phyloP scores from a whole-genome alignment of 768 basidiomycete genomes.

The Leccinum olivaceopallidum region DNA sequence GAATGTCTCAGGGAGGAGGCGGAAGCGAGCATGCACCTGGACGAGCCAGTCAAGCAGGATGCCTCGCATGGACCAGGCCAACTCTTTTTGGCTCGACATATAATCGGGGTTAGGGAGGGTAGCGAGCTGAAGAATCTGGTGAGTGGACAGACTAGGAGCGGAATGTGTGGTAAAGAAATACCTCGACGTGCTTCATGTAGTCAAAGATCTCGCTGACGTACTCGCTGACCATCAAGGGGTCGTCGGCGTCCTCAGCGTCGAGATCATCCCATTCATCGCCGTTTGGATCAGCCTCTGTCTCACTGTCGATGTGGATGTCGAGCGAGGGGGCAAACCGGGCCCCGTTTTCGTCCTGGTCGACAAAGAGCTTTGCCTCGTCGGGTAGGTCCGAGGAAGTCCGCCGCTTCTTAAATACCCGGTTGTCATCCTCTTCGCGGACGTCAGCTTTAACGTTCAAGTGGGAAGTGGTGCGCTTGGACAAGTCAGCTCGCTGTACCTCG shows the following conservation, averaged over 20 bases:
- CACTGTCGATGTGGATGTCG: slow-evolving; percentile 42
- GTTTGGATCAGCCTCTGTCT: slow-evolving; percentile 66
- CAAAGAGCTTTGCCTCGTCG: slow-evolving; percentile 43
- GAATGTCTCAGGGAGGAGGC: slow-evolving; percentile 85
- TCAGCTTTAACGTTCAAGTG: slow-evolving; percentile 36
- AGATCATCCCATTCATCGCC: slow-evolving; percentile 83
- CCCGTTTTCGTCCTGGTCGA: slow-evolving; percentile 39
- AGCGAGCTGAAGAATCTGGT: slow-evolving; percentile 44
- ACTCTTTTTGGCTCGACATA: slow-evolving; percentile 79
- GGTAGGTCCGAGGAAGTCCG: slow-evolving; percentile 69
- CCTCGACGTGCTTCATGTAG: slow-evolving; percentile 87
- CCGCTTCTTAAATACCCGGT: slow-evolving; percentile 70
- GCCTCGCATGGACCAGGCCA: slow-evolving; percentile 88
- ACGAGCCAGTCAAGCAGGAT: slow-evolving; percentile 93
- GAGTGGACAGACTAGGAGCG: neutral
- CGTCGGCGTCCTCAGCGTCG: slow-evolving; percentile 87
- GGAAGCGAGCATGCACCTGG: slow-evolving; percentile 86
- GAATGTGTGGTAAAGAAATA: slow-evolving; percentile 33
- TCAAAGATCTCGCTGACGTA: slow-evolving; percentile 94
- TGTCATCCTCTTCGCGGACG: slow-evolving; percentile 52
- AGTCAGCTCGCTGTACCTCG: slow-evolving; percentile 29
- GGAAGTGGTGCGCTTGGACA: slow-evolving; percentile 35
- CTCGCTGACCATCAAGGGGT: slow-evolving; percentile 96
- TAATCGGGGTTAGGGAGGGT: slow-evolving; percentile 86
- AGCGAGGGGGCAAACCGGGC: slow-evolving; percentile 42